Evolutionary conservation across 495 filamentous ascomycete species (phyloP), one percentile per base, ranked within the genome.

Genomic region (Penicillium crystallinum): DNA sequence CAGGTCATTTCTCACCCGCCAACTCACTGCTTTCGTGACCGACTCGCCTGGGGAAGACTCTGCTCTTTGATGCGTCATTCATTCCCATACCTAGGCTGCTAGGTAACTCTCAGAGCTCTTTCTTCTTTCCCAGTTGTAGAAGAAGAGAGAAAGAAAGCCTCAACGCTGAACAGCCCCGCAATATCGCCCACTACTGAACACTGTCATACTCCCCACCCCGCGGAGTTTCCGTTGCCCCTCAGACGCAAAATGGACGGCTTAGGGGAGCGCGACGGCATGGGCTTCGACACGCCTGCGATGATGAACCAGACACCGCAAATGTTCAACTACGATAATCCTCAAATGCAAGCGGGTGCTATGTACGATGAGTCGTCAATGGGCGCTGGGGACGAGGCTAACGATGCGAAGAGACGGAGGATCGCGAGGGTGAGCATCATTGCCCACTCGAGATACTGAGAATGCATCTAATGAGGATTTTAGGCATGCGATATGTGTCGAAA

Each of bases 401-500:
- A 96, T 64, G 81, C 90, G 14, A 98, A 98, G 76, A 79, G 93
- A 69, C 81, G 93, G 70, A 83, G 93, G 56, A 98, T 98, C 59
- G 91, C 93, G 23, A 83, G 91, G 76, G 89, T 91, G 74, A 67
- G 75, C 41, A 40, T 19, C 27, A 22, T 17, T 43, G 14, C 14
- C 17, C 12, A 6, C n/a, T 46, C 3, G 8, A 27, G 0, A n/a
- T 38, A 15, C 21, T 17, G 21, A 15, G 23, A 11, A 14, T 19
- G 10, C 14, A 10, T 30, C 46, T 58, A 36, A 58, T 35, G 15
- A 34, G 12, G 23, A 30, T 3, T 15, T 34, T 66, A 92, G 89
- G 93, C 93, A 44, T 98, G 93, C 76, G 93, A 98, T 65, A 96
- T 97, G 92, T 98, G 93, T 65, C 83, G 93, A 56, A 97, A 96